Evolutionary conservation across 768 basidiomycete species (phyloP).

Genomic region (Kwoniella shandongensis): DNA sequence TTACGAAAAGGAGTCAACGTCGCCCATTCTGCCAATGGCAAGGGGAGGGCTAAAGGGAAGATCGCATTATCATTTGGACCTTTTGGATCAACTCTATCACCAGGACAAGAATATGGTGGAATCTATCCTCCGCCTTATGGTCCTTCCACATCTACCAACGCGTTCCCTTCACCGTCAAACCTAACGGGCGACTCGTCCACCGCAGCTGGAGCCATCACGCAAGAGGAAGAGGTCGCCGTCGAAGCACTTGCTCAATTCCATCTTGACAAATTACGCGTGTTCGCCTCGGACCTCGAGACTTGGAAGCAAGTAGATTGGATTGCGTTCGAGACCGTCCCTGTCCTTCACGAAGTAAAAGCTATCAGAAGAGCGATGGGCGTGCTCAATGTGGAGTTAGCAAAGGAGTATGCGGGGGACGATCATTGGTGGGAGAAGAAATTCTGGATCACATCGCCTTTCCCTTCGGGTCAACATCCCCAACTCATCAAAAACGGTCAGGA

Average conservation of each 20-base stretch:
- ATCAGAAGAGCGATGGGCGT: conserved; percentile 63
- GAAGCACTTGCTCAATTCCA: conserved; percentile 66
- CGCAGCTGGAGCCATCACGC: no score
- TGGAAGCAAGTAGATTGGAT: conserved; percentile 66
- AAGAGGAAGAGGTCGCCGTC: conserved; percentile 15
- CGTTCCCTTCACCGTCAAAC: conserved; percentile 8
- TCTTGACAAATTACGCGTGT: conserved; percentile 62
- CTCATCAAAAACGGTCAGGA: not conserved
- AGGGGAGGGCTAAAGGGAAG: conserved; percentile 6
- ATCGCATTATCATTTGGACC: conserved; percentile 74
- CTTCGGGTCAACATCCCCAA: conserved; percentile 46
- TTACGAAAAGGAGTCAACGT: conserved; percentile 22
- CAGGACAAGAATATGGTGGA: conserved; percentile 69
- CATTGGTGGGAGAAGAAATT: conserved; percentile 61
- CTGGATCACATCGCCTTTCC: conserved; percentile 73
- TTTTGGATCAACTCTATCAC: conserved; percentile 66
- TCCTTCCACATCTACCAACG: conserved; percentile 51
- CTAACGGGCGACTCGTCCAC: no score
- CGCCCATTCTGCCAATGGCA: conserved; percentile 6
- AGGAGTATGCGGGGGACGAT: conserved; percentile 2
- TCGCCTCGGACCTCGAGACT: conserved; percentile 56
- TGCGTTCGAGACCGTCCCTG: conserved; percentile 77
- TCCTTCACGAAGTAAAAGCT: conserved; percentile 65
- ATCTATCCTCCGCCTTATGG: conserved; percentile 75
- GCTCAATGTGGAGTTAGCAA: conserved; percentile 48